Base-by-base conservation (phyloP, 306 rosid species). In the Dalbergia oliveri region DNA sequence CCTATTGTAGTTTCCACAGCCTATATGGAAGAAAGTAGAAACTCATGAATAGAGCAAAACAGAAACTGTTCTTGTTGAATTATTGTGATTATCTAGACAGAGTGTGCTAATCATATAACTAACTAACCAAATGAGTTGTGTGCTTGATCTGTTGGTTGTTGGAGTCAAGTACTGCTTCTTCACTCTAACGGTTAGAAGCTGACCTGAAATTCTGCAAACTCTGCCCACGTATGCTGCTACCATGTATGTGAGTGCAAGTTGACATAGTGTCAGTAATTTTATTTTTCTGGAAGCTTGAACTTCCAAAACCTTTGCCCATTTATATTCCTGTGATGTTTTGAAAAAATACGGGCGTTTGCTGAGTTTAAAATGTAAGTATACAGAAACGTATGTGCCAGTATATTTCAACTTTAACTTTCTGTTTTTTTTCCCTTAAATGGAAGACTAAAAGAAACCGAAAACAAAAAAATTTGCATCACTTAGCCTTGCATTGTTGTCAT, bases 91-190 rank as follows among this genome's bases (percentile, higher is more conserved):
- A 8, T 44, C 50, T 44, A 4, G 0, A 44, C 50, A 44, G 50
- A 44, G 9, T 44, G 50, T 44, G 50, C 6, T 44, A 8, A 9
- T 10, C 0, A 9, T 44, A 9, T 44, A 44, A 44, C 13, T 44
- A 44, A 44, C 13, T 44, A 9, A 44, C 11, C 0, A 44, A 44
- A 44, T 44, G 50, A 44, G 8, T 10, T 44, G 50, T 3, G 4
- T 66, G 62, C 51, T 0, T 75, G 34, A 8, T 11, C n/a, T 59
- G 0, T 74, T 75, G 33, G 37, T 62, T 70, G 47, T 70, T 44
- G 12, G 50, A 44, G 12, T 8, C 12, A 9, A 26, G 31, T 26
- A 13, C 5, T 44, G 50, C 50, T 44, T 44, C 50, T 44, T 44
- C 50, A 44, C 50, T 26, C 31, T 44, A 44, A 2, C 50, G 12